Conservation (phyloP, 2,329 filamentous ascomycete species). For the Ophiosphaerella narmari region DNA sequence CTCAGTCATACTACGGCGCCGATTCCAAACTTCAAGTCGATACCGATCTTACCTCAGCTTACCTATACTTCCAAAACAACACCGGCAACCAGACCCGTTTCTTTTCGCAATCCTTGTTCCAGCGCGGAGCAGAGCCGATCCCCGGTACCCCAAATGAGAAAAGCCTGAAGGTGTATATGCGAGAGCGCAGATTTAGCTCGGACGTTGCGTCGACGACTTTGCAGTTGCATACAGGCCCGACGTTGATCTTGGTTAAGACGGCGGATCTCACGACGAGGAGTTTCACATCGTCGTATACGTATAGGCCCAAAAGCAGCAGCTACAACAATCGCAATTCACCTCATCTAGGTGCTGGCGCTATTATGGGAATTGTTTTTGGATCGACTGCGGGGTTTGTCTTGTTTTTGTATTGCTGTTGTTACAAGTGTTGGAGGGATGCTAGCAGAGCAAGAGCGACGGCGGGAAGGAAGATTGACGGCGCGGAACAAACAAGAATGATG, state of each 20-base stretch:
- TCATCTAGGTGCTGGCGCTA: not conserved
- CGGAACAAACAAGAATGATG: slow-evolving; percentile 3
- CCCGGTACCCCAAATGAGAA: slow-evolving; percentile 4
- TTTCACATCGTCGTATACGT: not conserved
- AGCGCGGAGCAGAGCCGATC: not conserved
- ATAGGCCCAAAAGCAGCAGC: not conserved
- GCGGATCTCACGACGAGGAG: slow-evolving; percentile 3
- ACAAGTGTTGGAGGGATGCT: not conserved
- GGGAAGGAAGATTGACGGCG: not conserved
- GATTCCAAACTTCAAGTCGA: slow-evolving; percentile 9
- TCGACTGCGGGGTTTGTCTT: not conserved
- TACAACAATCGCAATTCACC: not conserved
- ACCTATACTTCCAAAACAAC: slow-evolving; percentile 4
- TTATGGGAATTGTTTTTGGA: slow-evolving; percentile 3
- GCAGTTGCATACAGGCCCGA: slow-evolving; percentile 11
- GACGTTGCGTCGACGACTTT: not conserved
- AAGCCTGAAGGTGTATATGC: slow-evolving; percentile 8
- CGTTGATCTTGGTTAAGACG: slow-evolving; percentile 16
- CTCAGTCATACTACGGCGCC: slow-evolving; percentile 11
- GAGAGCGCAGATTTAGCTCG: not conserved
- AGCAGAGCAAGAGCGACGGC: not conserved
- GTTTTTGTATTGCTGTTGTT: not conserved
- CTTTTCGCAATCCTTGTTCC: slow-evolving; percentile 8
- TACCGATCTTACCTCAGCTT: not conserved
- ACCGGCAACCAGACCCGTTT: slow-evolving; percentile 5